Conservation (phyloP, 31 red algal genomes). For the Bonnemaisonia californica region DNA sequence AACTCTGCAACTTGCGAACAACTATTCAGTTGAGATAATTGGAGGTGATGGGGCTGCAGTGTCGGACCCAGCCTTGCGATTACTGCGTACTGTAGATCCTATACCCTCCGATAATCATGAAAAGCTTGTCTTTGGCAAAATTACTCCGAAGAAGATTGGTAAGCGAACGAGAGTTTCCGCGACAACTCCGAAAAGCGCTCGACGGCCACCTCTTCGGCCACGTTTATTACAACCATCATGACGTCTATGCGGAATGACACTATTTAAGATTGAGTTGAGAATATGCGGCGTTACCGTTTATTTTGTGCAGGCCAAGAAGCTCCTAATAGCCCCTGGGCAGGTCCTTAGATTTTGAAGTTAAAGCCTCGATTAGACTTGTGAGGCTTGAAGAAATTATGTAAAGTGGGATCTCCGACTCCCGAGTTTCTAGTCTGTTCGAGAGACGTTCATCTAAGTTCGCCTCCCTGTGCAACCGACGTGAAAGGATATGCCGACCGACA, state of each 20-base stretch:
- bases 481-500: too few relatives aligned
- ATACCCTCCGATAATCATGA: too few relatives aligned
- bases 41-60: constrained; percentile 14
- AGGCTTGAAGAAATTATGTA: background rate
- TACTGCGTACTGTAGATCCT: too few relatives aligned
- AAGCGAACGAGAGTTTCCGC: constrained; percentile 34
- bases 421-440: background rate
- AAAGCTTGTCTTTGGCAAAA: too few relatives aligned
- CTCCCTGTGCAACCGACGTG: background rate
- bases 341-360: background rate
- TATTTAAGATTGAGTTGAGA: background rate
- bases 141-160: constrained; percentile 21
- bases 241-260: background rate
- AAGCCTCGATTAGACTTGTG: background rate
- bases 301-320: background rate
- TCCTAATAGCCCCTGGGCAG: background rate
- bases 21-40: constrained; percentile 48
- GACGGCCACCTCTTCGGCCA: constrained; percentile 35
- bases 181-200: constrained; percentile 17
- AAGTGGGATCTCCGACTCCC: background rate
- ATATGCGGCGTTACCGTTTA: too few relatives aligned
- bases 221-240: constrained; percentile 9
- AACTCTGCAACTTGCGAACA: constrained; percentile 67
- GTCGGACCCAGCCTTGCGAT: constrained; percentile 23
- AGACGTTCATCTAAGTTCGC: background rate